phyloP scores from a whole-genome alignment of 208 protist genomes.

The Acanthamoeba divionensis region DNA sequence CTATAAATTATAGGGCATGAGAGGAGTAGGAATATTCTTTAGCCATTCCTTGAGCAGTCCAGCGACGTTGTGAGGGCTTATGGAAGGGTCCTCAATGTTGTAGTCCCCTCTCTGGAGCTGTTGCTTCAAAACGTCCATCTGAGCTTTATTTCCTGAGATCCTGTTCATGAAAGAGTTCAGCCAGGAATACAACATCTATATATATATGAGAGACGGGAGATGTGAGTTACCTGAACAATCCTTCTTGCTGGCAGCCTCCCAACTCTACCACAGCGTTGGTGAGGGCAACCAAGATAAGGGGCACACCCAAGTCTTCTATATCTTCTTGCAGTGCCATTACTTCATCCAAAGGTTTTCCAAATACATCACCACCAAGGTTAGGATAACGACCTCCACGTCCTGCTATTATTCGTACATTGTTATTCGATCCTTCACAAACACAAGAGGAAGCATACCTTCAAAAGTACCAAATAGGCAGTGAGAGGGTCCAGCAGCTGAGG shows the following conservation, averaged over 20 bases:
- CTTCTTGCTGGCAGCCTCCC: not conserved
- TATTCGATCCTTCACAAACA: too few relatives aligned
- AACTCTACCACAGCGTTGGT: not conserved
- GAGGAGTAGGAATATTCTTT: not conserved
- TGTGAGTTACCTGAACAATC: not conserved
- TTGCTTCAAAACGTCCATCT: conserved; percentile 26
- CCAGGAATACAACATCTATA: not conserved
- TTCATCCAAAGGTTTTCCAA: not conserved
- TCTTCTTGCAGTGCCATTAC: not conserved
- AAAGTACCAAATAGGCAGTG: too few relatives aligned
- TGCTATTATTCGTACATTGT: too few relatives aligned
- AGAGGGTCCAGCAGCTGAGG: too few relatives aligned
- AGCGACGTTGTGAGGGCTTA: conserved; percentile 9
- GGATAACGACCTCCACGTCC: too few relatives aligned
- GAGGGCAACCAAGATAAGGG: not conserved
- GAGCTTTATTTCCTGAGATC: not conserved
- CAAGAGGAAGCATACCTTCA: too few relatives aligned
- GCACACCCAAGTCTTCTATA: not conserved
- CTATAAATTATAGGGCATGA: not conserved
- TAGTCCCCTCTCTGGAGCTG: not conserved
- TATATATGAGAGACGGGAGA: not conserved
- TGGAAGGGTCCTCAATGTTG: not conserved
- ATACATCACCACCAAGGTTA: not conserved
- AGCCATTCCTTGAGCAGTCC: conserved; percentile 38
- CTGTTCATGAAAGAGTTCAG: not conserved